Percentiles rank a stretch among this genome's conserved stretches.
These are phyloP conservation scores for Atkinsonella hypoxylon DNA, from an alignment of 2,329 filamentous ascomycete genomes.

Conservation along the genomic window DNA sequence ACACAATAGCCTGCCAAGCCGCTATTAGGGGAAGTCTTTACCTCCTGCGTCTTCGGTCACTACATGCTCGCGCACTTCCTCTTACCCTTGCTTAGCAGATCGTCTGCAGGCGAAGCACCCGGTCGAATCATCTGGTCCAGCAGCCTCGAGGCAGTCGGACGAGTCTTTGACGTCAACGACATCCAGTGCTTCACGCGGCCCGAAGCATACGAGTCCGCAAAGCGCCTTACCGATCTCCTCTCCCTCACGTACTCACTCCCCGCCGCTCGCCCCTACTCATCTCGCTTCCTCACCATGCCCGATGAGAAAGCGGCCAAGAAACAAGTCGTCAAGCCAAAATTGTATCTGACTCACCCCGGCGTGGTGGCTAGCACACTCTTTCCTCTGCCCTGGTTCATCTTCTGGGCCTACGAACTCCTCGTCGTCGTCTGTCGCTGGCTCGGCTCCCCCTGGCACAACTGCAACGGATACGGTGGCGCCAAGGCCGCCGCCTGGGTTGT, in stretches of 20 bases:
- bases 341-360: slow-evolving; percentile 78
- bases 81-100: slow-evolving; percentile 55
- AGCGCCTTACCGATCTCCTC: slow-evolving; percentile 77
- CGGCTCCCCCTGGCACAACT: slow-evolving; percentile 80
- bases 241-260: slow-evolving; percentile 62
- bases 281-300: slow-evolving; percentile 38
- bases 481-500: slow-evolving; percentile 67
- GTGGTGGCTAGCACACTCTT: slow-evolving; percentile 75
- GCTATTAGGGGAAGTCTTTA: slow-evolving; percentile 69
- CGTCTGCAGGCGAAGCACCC: slow-evolving; percentile 24
- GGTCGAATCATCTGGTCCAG: slow-evolving; percentile 79
- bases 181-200: slow-evolving; percentile 56
- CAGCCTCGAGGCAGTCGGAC: slow-evolving; percentile 55
- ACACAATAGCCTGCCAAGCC: slow-evolving; percentile 37
- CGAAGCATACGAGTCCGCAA: slow-evolving; percentile 72
- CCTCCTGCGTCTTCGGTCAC: slow-evolving; percentile 89
- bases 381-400: slow-evolving; percentile 57
- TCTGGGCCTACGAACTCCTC: slow-evolving; percentile 52
- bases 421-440: slow-evolving; percentile 64
- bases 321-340: slow-evolving; percentile 34
- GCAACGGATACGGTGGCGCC: slow-evolving; percentile 66
- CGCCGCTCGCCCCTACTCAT: slow-evolving; percentile 43
- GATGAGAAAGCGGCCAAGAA: slow-evolving; percentile 7
- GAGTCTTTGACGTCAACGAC: slow-evolving; percentile 52
- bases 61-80: slow-evolving; percentile 79